phyloP scores from a whole-genome alignment of 148 eudicot species.

The Nepenthes mirabilis region DNA sequence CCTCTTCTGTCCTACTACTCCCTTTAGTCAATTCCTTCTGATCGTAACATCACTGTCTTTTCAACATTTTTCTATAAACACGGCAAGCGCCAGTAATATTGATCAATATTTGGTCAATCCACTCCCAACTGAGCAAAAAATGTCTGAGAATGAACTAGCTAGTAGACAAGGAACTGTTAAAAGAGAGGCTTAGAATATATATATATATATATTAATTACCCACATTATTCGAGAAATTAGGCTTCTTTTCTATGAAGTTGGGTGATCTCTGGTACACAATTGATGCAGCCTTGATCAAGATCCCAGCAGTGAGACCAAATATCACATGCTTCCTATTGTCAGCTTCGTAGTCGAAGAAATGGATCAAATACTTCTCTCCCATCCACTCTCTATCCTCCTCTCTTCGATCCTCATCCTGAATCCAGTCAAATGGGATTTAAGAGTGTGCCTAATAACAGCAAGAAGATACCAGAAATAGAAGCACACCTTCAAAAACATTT shows the following conservation, averaged over 20 bases:
- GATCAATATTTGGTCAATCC: no score
- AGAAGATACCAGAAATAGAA: constrained; percentile 1
- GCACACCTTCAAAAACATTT: constrained; percentile 60
- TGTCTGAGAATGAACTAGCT: no score
- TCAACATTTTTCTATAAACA: no score
- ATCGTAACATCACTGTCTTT: no score
- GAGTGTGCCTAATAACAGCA: not conserved
- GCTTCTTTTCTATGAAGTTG: not conserved
- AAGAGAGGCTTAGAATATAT: no score
- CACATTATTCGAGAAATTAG: not conserved
- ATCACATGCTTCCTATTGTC: constrained; percentile 43
- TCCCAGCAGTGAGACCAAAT: constrained; percentile 89
- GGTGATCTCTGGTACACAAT: constrained; percentile 72
- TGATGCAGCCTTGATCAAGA: constrained; percentile 83
- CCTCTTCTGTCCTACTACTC: no score
- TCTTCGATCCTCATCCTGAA: constrained; percentile 67
- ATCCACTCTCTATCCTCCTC: constrained; percentile 74
- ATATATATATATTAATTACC: no score
- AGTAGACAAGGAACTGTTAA: no score
- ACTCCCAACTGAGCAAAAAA: no score
- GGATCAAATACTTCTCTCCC: constrained; percentile 69
- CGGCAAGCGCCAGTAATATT: no score
- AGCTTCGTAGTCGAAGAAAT: constrained; percentile 61
- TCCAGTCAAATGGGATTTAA: constrained; percentile 2
- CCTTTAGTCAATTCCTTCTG: no score